Percentiles rank a stretch among this genome's conserved stretches.
Conservation (phyloP, 495 filamentous ascomycete genomes). For the Astrothelium macrocarpum region DNA sequence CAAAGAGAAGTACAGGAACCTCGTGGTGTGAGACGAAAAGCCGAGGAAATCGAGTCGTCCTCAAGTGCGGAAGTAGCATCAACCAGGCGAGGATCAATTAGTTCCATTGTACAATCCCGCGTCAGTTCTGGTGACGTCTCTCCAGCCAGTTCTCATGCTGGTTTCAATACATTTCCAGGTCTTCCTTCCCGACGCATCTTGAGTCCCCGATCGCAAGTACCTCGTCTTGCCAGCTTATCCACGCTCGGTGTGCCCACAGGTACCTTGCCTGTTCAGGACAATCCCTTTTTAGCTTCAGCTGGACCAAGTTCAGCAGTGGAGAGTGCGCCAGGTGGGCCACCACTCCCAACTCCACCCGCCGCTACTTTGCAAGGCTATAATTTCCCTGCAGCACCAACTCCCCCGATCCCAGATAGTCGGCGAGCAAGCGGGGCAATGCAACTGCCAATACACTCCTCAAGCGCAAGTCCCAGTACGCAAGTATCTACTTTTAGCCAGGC, state of each 20-base stretch:
- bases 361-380: conserved; percentile 16
- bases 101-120: not conserved
- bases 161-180: conserved; percentile 7
- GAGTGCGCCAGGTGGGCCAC: conserved; percentile 21
- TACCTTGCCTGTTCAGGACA: conserved; percentile 28
- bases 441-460: conserved; percentile 9
- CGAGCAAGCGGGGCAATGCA: conserved; percentile 2
- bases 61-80: not conserved
- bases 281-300: conserved; percentile 24
- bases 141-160: conserved; percentile 4
- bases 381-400: conserved; percentile 15
- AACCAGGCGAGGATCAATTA: not conserved
- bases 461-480: conserved; percentile 23
- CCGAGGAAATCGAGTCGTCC: conserved; percentile 19
- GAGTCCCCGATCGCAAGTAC: conserved; percentile 30
- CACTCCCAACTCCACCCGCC: conserved; percentile 25
- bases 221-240: conserved; percentile 26
- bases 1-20: conserved; percentile 8
- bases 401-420: conserved; percentile 10
- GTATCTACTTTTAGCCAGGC: conserved; percentile 23
- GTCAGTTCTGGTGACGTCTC: conserved; percentile 1
- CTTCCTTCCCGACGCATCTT: conserved; percentile 19
- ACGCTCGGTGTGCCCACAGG: conserved; percentile 21
- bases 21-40: conserved; percentile 15
- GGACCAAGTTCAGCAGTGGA: conserved; percentile 21